These are phyloP conservation scores for Phytophthora pini DNA, from an alignment of 352 stramenopile genomes.

Conservation along the genomic window DNA sequence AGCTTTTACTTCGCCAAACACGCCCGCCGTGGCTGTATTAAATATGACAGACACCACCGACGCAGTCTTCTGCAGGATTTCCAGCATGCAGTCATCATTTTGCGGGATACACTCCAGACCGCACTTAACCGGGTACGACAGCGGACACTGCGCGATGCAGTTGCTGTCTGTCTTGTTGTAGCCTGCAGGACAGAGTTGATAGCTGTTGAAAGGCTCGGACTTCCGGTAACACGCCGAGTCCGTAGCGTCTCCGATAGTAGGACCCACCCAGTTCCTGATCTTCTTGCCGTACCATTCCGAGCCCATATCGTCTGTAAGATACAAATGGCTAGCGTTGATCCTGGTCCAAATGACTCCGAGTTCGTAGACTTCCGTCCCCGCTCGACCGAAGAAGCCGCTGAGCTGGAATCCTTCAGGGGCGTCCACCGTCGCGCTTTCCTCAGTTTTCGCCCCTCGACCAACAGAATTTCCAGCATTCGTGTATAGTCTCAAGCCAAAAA, in stretches of 20 bases:
- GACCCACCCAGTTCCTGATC: slow-evolving; percentile 50
- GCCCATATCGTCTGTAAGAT: slow-evolving; percentile 28
- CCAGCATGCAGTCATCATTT: slow-evolving; percentile 41
- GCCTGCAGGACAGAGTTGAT: slow-evolving; percentile 38
- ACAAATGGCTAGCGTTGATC: slow-evolving; percentile 22
- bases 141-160: slow-evolving; percentile 56
- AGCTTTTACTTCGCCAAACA: slow-evolving; percentile 33
- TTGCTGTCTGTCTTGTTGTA: slow-evolving; percentile 53
- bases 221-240: slow-evolving; percentile 37
- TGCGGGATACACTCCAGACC: slow-evolving; percentile 45
- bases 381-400: slow-evolving; percentile 26
- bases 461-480: slow-evolving; percentile 29
- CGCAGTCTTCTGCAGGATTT: slow-evolving; percentile 41
- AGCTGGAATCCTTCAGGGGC: slow-evolving; percentile 27
- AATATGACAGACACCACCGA: slow-evolving; percentile 44
- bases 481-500: slow-evolving; percentile 20
- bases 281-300: slow-evolving; percentile 32
- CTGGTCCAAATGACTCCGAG: slow-evolving; percentile 28
- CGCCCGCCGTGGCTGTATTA: slow-evolving; percentile 38
- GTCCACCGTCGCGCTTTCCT: slow-evolving; percentile 11
- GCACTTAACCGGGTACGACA: slow-evolving; percentile 46
- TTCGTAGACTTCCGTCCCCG: slow-evolving; percentile 19
- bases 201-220: slow-evolving; percentile 24
- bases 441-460: slow-evolving; percentile 11
- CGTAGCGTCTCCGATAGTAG: slow-evolving; percentile 5